A percentile compares a stretch with the other conserved stretches of the same genome.
These are phyloP conservation scores for Fusarium robinianum DNA, from an alignment of 2,329 filamentous ascomycete species.

Conservation along the genomic window DNA sequence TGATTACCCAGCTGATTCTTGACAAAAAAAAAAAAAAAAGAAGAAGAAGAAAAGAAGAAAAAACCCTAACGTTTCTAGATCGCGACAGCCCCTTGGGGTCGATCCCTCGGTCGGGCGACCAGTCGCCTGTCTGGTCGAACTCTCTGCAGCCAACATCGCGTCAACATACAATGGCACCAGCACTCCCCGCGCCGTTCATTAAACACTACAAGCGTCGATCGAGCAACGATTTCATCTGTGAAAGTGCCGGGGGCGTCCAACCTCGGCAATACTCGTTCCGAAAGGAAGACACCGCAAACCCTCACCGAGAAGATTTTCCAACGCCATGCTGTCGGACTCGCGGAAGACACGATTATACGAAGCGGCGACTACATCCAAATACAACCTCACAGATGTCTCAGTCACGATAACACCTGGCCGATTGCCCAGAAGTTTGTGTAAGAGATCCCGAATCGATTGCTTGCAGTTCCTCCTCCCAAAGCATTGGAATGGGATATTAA, in stretches of 20 bases:
- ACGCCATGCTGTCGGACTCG: slow-evolving; percentile 71
- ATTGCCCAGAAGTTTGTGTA: slow-evolving; percentile 73
- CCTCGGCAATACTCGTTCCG: neutral
- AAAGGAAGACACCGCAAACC: slow-evolving; percentile 63
- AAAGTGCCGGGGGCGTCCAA: neutral
- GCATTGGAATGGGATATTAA: slow-evolving; percentile 1
- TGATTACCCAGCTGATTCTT: no score
- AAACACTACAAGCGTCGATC: neutral
- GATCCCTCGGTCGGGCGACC: neutral
- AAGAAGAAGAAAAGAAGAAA: no score
- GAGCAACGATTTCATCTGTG: neutral
- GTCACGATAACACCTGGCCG: slow-evolving; percentile 82
- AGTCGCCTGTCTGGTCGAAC: neutral
- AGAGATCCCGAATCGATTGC: neutral
- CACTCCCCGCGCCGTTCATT: neutral
- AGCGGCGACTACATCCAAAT: slow-evolving; percentile 83
- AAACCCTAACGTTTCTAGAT: neutral
- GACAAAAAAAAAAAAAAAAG: no score
- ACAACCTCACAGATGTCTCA: slow-evolving; percentile 73
- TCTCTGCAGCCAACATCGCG: neutral
- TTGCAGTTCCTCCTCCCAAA: neutral
- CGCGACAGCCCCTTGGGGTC: slow-evolving; percentile 1
- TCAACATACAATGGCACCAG: slow-evolving; percentile 1
- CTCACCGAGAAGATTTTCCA: slow-evolving; percentile 91
- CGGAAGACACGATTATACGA: slow-evolving; percentile 72